These are phyloP conservation scores for Neurospora crassa DNA, from an alignment of 2,329 filamentous ascomycete species.

Conservation along the genomic window DNA sequence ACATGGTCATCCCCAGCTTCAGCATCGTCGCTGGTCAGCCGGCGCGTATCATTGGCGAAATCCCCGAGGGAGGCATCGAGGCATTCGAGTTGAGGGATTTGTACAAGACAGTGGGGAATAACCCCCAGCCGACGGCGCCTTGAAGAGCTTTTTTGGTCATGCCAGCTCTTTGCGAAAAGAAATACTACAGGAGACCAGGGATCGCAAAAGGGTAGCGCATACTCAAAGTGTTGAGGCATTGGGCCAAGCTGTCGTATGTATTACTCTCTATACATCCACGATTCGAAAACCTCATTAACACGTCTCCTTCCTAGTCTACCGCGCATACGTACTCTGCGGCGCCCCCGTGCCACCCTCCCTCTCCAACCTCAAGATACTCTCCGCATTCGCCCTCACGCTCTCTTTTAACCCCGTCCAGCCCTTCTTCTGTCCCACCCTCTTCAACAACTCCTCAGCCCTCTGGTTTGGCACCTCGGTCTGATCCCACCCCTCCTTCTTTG, in stretches of 20 bases:
- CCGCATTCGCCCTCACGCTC: conserved; percentile 20
- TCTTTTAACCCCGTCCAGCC: conserved; percentile 23
- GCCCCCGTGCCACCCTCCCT: conserved; percentile 3
- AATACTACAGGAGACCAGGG: background rate
- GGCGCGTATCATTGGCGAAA: conserved; percentile 70
- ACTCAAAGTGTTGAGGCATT: background rate
- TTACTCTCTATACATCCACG: background rate
- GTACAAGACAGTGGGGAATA: conserved; percentile 56
- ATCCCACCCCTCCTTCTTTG: conserved; percentile 21
- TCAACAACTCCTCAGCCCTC: conserved; percentile 18
- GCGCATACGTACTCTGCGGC: background rate
- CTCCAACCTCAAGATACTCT: conserved; percentile 14
- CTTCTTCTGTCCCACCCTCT: conserved; percentile 17
- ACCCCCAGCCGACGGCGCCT: conserved; percentile 29
- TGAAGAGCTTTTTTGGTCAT: conserved; percentile 16
- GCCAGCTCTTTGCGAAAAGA: background rate
- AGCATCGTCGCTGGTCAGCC: conserved; percentile 81
- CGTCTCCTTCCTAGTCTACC: background rate
- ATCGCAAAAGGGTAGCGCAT: background rate
- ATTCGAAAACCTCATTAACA: background rate
- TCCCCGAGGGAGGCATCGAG: conserved; percentile 60
- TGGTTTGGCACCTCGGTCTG: conserved; percentile 23
- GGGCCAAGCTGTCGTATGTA: background rate
- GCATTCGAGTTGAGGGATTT: conserved; percentile 55
- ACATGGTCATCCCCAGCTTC: conserved; percentile 89